phyloP scores from a whole-genome alignment of 2,329 filamentous ascomycete genomes.

The Penicillium sp. region DNA sequence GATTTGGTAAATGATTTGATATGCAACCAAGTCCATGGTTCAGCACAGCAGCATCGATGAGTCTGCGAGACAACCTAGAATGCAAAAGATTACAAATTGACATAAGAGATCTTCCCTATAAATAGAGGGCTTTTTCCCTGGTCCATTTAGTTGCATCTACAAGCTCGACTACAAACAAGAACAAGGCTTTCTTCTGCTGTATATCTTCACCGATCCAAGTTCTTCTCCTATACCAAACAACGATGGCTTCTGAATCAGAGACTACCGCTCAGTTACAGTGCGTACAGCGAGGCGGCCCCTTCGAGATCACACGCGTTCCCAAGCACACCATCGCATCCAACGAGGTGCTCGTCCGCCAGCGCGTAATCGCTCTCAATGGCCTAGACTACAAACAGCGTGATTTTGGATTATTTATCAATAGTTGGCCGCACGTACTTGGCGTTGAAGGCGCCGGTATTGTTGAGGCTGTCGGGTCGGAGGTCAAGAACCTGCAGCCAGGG shows the following conservation, averaged over 20 bases:
- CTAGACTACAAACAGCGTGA: constrained; percentile 33
- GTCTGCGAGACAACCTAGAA: not conserved
- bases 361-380: constrained; percentile 31
- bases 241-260: constrained; percentile 1
- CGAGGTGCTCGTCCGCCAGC: constrained; percentile 31
- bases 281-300: constrained; percentile 9
- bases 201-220: not conserved
- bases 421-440: constrained; percentile 33
- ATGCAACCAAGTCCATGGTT: not conserved
- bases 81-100: not conserved
- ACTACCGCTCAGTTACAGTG: constrained; percentile 7
- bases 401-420: constrained; percentile 23
- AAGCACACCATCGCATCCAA: constrained; percentile 12
- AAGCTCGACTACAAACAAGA: not conserved
- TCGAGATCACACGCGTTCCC: constrained; percentile 2
- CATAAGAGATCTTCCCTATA: not conserved
- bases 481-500: constrained; percentile 17
- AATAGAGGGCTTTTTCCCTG: not conserved
- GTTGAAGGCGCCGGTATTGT: constrained; percentile 33
- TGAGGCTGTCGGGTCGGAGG: constrained; percentile 29
- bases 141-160: not conserved
- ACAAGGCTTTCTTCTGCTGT: not conserved
- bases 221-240: not conserved
- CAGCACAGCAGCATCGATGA: not conserved
- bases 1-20: not conserved